Evolutionary conservation across 805 yeast genomes (phyloP), one percentile per base, ranked within the genome.

Genomic region (Yueomyces sinensis): DNA sequence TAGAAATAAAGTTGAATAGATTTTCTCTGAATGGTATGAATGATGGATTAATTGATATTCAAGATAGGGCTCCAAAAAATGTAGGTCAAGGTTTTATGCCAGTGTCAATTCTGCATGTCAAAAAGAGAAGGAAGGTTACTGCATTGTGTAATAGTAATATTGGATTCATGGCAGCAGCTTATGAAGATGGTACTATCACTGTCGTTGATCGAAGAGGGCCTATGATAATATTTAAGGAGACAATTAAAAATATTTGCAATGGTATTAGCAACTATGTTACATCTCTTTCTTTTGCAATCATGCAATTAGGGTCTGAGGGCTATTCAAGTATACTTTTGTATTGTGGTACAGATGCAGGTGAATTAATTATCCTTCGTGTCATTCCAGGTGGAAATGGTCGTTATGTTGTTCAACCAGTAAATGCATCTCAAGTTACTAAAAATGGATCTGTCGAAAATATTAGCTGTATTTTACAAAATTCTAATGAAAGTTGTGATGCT

Each of bases 121-220:
- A 25, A 25, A 49, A 60, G 27, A 57, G 58, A 27, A 73, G 75
- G 0, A 51, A 51, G 4, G 76, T 82, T 9, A 63, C 87, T 0
- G 70, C 82, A 1, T 40, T 87, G 32, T 65, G 69, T 36, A 70
- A 81, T 53, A 76, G 87, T 40, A 70, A 78, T 41, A 65, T 84
- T 32, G 95, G 95, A 0, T 87, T 91, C 59, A 82, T 80, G 7
- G 91, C 81, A 0, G 62, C 82, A 29, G 94, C 82, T 1, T 84
- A 80, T 52, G 68, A 68, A 31, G 68, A 76, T 13, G 96, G 97
- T n/a, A 66, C 73, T 25, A 41, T 89, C 14, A 57, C 78, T 2
- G 74, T 89, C 0, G 60, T 87, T 38, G 96, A 89, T 57, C 64
- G 82, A 36, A 66, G 95, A 38, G 82, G 82, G 62, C 87, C 87